Base-by-base conservation (phyloP, 129 eudicot species). In the Flaveria robusta region DNA sequence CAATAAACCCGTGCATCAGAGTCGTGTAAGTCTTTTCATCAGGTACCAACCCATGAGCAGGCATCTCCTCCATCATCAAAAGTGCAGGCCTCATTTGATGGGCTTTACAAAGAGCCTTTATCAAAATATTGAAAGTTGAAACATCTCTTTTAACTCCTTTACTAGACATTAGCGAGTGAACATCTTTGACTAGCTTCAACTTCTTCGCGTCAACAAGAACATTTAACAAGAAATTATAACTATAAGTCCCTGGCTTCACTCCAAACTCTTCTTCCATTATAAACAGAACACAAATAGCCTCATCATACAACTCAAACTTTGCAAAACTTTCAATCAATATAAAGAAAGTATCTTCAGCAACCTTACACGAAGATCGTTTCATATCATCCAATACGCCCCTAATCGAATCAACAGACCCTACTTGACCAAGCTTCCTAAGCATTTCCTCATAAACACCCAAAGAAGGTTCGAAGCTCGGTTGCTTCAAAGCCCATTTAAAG, bases 171-270 rank as follows among this genome's bases (percentile, higher is more conserved):
- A 83, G 70, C 9, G 88, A 76, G 75, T 91, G 91, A 46, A 94
- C 91, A 47, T 31, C 79, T 80, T 94, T 97, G 13, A 94, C 96
- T 39, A 94, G 37, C 50, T 85, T 91, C 83, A 94, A 81, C 83
- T 87, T 94, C 41, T 81, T 84, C n/a, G 89, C 97, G 43, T 94
- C 99, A 83, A 94, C 99, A 81, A 94, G 97, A 73, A 94, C 86
- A 80, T 91, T 94, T 84, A 94, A 67, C 87, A 94, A 72, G 54
- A 83, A 84, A 71, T 91, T 94, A 74, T 78, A 94, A 39, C 80
- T 86, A 72, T 70, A 74, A 1, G 90, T 91, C 1, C 87, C 83
- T 2, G 97, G 91, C 46, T 75, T 81, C 73, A 91, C 77, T 9
- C 87, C 85, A 75, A 89, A 94, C 66, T 88, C 96, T 42, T 80